Conservation (phyloP, 768 basidiomycete species). For the Suillus clintonianus region DNA sequence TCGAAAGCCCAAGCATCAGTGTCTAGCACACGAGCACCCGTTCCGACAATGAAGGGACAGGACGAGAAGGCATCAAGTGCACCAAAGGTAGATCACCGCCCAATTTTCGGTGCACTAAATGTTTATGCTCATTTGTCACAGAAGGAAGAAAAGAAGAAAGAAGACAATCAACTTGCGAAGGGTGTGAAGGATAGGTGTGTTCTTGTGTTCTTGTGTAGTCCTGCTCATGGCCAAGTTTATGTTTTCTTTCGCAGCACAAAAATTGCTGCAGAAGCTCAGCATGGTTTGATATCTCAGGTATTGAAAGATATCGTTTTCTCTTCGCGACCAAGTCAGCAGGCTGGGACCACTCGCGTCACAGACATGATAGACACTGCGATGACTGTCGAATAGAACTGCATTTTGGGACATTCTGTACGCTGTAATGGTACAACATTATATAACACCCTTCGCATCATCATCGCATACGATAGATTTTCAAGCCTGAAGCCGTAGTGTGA, state of each 20-base stretch:
- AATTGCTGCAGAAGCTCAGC: constrained; percentile 89
- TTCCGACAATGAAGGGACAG: constrained; percentile 54
- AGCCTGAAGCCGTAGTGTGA: too few species aligned
- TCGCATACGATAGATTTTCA: background rate
- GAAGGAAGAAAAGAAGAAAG: constrained; percentile 78
- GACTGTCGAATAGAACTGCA: constrained; percentile 28
- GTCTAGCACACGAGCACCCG: constrained; percentile 55
- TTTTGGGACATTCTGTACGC: background rate
- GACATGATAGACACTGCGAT: constrained; percentile 41
- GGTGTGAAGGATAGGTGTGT: constrained; percentile 88
- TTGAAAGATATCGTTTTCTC: constrained; percentile 94
- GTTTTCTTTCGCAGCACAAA: constrained; percentile 58
- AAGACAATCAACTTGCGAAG: constrained; percentile 85
- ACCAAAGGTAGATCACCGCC: constrained; percentile 41
- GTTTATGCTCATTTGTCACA: constrained; percentile 11
- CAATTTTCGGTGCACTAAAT: background rate
- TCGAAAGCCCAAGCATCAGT: constrained; percentile 66
- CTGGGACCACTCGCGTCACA: constrained; percentile 22
- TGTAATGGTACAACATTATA: background rate
- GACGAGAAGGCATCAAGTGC: constrained; percentile 38
- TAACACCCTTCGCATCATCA: background rate
- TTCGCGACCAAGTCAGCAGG: constrained; percentile 35
- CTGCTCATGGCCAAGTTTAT: background rate
- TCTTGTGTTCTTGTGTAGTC: constrained; percentile 16
- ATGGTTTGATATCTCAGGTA: constrained; percentile 90